Base-by-base conservation (phyloP, 2,329 filamentous ascomycete genomes). In the Stachybotrys chlorohalonatus region DNA sequence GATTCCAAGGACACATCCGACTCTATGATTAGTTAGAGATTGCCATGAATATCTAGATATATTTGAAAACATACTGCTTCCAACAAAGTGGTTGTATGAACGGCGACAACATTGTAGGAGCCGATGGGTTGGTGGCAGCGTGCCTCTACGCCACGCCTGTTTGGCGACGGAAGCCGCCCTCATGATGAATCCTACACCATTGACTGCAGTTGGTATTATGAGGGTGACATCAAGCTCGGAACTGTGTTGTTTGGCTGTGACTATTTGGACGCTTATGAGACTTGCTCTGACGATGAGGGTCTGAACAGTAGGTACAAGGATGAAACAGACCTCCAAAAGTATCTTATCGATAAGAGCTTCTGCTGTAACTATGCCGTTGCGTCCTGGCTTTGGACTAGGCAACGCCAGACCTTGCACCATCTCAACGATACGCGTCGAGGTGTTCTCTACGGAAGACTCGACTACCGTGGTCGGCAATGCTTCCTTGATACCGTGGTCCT, bases 31-130 rank as follows among this genome's bases (percentile, higher is more conserved):
- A 36, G 45, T 54, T 63, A 42, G 36, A 42, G 6, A 24, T 24
- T 42, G 36, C 9, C 9, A 42, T 9, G 8, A 42, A 42, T 13
- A 42, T 9, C 13, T 9, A 9, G 36, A 42, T 42, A 13, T 2
- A 42, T 42, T 9, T 42, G 36, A 42, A 7, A 49, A 56, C 68
- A 52, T 56, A 72, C 68, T 59, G 54, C 56, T 58, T 13, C 57
- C 57, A 46, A 73, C 68, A 56, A 72, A 73, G 59, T 73, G 70
- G 55, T 73, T 73, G 55, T 62, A 69, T 53, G 60, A 64, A 60
- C 64, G 66, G 48, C 65, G 61, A 50, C 55, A 16, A 42, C 8
- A 9, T 5, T 2, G 36, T 42, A 13, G 36, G 13, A 9, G 13
- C 13, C 36, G 36, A 9, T 42, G 36, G 36, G 36, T 3, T 42